phyloP scores from a whole-genome alignment of 2,329 filamentous ascomycete species.

The Microdochium nivale region DNA sequence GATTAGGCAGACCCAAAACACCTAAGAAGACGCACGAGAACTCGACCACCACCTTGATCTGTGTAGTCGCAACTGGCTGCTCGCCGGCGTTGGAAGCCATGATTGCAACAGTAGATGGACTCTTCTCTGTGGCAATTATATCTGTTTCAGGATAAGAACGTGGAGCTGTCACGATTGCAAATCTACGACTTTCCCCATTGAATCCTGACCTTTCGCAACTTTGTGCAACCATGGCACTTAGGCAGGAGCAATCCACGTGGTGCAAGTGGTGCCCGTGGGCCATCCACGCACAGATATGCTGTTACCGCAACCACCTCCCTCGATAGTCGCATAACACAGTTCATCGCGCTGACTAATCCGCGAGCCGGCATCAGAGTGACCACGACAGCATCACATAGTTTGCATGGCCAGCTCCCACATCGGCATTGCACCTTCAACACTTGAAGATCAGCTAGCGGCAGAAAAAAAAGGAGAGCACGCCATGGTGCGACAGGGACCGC shows the following conservation, averaged over 20 bases:
- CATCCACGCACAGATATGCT: too few species aligned
- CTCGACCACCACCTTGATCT: slow-evolving; percentile 50
- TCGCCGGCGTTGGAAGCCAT: not conserved
- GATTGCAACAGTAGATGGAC: slow-evolving; percentile 1
- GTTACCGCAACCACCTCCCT: not conserved
- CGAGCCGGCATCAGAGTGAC: not conserved
- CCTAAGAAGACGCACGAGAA: slow-evolving; percentile 36
- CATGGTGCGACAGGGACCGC: not conserved
- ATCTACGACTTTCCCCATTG: too few species aligned
- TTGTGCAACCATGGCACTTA: too few species aligned
- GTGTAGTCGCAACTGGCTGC: slow-evolving; percentile 8
- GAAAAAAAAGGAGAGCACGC: not conserved
- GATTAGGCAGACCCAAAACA: not conserved
- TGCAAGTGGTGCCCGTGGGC: too few species aligned
- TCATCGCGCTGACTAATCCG: not conserved
- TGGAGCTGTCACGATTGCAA: too few species aligned
- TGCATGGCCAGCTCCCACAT: not conserved
- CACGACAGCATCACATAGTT: not conserved
- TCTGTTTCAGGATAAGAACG: too few species aligned
- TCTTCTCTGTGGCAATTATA: not conserved
- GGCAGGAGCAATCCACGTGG: too few species aligned
- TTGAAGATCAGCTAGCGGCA: not conserved
- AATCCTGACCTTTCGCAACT: too few species aligned
- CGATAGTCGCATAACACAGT: not conserved
- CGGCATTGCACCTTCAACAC: not conserved